Evolutionary conservation across 345 rosid species (phyloP).

Genomic region (Hibiscus trionum): DNA sequence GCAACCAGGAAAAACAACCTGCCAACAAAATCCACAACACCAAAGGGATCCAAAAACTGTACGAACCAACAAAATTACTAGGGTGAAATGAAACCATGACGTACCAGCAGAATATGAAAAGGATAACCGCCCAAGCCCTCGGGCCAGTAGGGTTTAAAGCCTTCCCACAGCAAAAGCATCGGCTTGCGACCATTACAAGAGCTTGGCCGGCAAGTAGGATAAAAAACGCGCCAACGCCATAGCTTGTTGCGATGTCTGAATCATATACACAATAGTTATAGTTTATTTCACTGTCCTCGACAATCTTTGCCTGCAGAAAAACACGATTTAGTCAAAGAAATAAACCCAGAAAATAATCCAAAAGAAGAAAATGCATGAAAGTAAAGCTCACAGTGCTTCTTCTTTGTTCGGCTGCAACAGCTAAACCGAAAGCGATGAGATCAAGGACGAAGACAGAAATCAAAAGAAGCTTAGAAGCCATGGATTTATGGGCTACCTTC

Average conservation of each 20-base stretch:
- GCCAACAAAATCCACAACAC: not conserved
- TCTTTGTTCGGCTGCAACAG: constrained; percentile 93
- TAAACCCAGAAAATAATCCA: constrained; percentile 4
- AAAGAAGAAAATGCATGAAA: not conserved
- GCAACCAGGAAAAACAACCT: constrained; percentile 83
- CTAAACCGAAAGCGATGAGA: constrained; percentile 83
- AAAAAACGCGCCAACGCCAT: constrained; percentile 73
- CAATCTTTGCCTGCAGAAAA: constrained; percentile 44
- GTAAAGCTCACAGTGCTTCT: constrained; percentile 71
- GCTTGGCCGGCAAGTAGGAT: constrained; percentile 62
- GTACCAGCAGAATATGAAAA: constrained; percentile 85
- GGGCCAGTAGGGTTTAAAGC: constrained; percentile 73
- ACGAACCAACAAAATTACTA: not conserved
- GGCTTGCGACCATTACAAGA: constrained; percentile 72
- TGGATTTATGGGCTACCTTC: constrained; percentile 23
- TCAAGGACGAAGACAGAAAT: constrained; percentile 57
- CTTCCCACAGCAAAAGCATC: constrained; percentile 91
- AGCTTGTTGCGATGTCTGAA: constrained; percentile 78
- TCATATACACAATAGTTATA: constrained; percentile 66
- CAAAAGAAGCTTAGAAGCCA: constrained; percentile 83
- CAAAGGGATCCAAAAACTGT: too few relatives aligned
- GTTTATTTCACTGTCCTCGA: constrained; percentile 33
- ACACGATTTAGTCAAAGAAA: not conserved
- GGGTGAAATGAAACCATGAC: constrained; percentile 5
- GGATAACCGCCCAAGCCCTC: constrained; percentile 78